Evolutionary conservation across 2,329 filamentous ascomycete species (phyloP).

Genomic region (Xylaria sp.): DNA sequence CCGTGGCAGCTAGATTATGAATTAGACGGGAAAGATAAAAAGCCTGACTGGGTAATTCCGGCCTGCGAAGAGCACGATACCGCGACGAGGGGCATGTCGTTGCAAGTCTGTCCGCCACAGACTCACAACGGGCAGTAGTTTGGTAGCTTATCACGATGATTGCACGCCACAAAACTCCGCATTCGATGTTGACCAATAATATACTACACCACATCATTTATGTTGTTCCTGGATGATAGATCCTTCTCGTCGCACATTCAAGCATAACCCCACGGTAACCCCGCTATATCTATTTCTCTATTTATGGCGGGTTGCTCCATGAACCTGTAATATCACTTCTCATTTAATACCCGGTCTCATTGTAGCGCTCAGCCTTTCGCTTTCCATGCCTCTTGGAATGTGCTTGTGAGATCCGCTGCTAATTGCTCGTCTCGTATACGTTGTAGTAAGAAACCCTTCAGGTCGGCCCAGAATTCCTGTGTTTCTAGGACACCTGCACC

Average conservation of each 20-base stretch:
- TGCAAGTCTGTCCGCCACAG: slow-evolving; percentile 36
- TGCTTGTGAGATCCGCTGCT: slow-evolving; percentile 70
- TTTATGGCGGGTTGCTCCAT: not conserved
- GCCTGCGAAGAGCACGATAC: slow-evolving; percentile 46
- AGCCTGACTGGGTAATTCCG: slow-evolving; percentile 28
- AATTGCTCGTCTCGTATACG: slow-evolving; percentile 76
- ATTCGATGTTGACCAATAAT: slow-evolving; percentile 51
- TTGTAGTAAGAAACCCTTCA: slow-evolving; percentile 83
- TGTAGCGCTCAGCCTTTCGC: slow-evolving; percentile 51
- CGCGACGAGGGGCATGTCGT: slow-evolving; percentile 40
- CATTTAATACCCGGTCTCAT: not conserved
- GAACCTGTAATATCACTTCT: not conserved
- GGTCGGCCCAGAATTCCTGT: slow-evolving; percentile 86
- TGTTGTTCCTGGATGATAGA: slow-evolving; percentile 48
- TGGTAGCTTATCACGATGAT: slow-evolving; percentile 47
- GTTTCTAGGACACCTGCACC: slow-evolving; percentile 71
- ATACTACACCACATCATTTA: slow-evolving; percentile 50
- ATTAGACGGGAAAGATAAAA: slow-evolving; percentile 34
- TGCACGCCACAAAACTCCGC: slow-evolving; percentile 50
- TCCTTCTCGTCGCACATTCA: slow-evolving; percentile 43
- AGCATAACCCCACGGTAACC: slow-evolving; percentile 4
- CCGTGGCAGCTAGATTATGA: slow-evolving; percentile 11
- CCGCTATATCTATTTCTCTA: slow-evolving; percentile 25
- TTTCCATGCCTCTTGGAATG: slow-evolving; percentile 80
- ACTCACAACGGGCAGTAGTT: slow-evolving; percentile 42